phyloP scores from a whole-genome alignment of 2,329 filamentous ascomycete species.

The Cyphellophora europaea region DNA sequence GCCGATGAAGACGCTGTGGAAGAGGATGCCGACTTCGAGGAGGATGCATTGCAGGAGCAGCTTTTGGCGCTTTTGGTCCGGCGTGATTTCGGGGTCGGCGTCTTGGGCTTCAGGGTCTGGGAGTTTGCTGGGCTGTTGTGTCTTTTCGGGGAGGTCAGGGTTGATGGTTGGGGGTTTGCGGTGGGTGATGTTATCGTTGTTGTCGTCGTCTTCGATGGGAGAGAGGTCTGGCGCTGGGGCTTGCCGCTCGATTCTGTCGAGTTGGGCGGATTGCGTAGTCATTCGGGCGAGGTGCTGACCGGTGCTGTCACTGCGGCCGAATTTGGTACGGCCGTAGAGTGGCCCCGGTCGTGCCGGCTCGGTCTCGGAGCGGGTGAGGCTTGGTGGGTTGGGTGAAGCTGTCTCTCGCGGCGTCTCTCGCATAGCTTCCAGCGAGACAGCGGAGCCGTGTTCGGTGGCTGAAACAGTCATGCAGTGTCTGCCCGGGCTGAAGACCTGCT shows the following conservation, averaged over 20 bases:
- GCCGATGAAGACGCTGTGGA: constrained; percentile 76
- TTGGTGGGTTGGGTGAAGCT: not conserved
- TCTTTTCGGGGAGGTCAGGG: not conserved
- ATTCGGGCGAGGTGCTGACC: not conserved
- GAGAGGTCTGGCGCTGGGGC: not conserved
- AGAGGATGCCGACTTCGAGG: constrained; percentile 71
- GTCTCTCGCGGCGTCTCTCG: not conserved
- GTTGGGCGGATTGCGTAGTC: not conserved
- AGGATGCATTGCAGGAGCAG: constrained; percentile 57
- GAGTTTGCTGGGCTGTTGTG: not conserved
- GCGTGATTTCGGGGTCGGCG: not conserved
- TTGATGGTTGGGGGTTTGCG: not conserved
- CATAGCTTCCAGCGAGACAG: not conserved
- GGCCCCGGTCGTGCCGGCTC: not conserved
- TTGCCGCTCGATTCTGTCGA: not conserved
- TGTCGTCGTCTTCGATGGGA: not conserved
- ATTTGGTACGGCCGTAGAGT: constrained; percentile 1
- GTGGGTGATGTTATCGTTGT: constrained; percentile 1
- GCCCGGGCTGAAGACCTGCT: constrained; percentile 62
- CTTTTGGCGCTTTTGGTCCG: not conserved
- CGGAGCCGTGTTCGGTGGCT: not conserved
- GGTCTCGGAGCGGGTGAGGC: not conserved
- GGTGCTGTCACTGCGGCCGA: constrained; percentile 46
- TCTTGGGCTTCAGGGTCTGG: not conserved
- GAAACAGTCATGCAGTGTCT: not conserved